Base-by-base conservation (phyloP, 495 filamentous ascomycete genomes). In the Trichocladium uniseriatum region DNA sequence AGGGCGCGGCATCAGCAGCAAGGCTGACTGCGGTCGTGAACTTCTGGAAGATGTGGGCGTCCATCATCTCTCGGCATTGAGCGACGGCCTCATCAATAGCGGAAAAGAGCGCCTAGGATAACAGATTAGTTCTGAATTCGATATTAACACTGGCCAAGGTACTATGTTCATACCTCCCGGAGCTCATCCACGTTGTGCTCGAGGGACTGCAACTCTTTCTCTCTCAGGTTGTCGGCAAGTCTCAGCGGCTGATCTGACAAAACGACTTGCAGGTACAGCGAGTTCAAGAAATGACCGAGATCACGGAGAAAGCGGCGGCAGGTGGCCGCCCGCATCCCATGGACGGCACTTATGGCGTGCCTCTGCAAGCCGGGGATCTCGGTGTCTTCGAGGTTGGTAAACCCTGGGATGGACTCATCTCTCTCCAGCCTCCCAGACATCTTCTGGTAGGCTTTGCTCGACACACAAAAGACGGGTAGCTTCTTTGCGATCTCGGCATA, bases 391-490 rank as follows among this genome's bases (percentile, higher is more conserved):
- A 53, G 11, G 14, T n/a, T 2, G 0, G 22, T 11, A 48, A 65
- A 63, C 0, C 63, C 60, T 0, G 35, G 11, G 8, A 57, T 4
- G 0, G 35, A 5, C 4, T 59, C 54, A 18, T 64, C 59, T 2
- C 64, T 55, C 29, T 78, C 73, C 5, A 80, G 53, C 8, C 75
- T 69, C 5, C 77, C 77, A 27, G 64, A 65, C 15, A 83, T 60
- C 49, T 80, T 80, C 55, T 82, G 79, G 52, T 80, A 84, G 0
- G 71, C 79, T 29, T 68, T 62, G 38, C 70, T 73, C 14, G 74
- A 78, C 9, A 82, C 77, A 49, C 80, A 83, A 54, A 84, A 85
- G 3, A 84, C 79, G 0, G 74, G 72, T 4, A 86, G 63, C 0
- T 62, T 60, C 1, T 52, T 58, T 0, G 77, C 78, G 5, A 83